A percentile compares a stretch with the other conserved stretches of the same genome.
Evolutionary conservation across 495 filamentous ascomycete genomes (phyloP).

Genomic region (Jackrogersella minutella): DNA sequence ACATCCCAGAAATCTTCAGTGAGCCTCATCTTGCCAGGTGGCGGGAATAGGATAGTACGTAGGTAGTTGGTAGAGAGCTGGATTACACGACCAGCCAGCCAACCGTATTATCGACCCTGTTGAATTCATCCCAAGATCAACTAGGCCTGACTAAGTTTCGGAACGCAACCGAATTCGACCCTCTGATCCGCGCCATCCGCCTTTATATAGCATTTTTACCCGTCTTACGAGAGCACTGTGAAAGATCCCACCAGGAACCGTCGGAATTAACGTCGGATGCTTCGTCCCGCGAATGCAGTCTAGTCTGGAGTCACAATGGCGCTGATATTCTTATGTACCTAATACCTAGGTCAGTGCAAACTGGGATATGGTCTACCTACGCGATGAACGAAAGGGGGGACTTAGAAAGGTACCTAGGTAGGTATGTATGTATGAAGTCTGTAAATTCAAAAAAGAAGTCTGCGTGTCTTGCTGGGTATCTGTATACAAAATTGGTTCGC

Average conservation of each 20-base stretch:
- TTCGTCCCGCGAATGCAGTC: neutral
- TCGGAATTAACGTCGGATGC: neutral
- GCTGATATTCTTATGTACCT: neutral
- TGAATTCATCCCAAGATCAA: neutral
- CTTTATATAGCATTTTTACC: neutral
- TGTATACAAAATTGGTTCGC: slow-evolving; percentile 6
- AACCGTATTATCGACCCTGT: too few relatives aligned
- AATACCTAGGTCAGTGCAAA: too few relatives aligned
- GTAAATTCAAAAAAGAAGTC: slow-evolving; percentile 1
- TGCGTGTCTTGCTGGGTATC: slow-evolving; percentile 26
- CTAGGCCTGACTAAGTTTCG: neutral
- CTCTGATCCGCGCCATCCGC: neutral
- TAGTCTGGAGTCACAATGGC: neutral
- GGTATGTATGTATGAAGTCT: neutral
- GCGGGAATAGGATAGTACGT: neutral
- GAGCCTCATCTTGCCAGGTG: neutral
- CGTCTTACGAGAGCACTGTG: slow-evolving; percentile 12
- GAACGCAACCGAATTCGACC: neutral
- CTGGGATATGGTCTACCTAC: too few relatives aligned
- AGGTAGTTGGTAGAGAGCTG: too few relatives aligned
- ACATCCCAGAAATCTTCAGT: neutral
- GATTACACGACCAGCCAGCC: too few relatives aligned
- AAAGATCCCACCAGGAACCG: neutral
- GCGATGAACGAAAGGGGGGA: too few relatives aligned
- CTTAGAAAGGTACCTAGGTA: too few relatives aligned